Conservation (phyloP, 2,329 filamentous ascomycete species). For the Diaporthe vaccinii region DNA sequence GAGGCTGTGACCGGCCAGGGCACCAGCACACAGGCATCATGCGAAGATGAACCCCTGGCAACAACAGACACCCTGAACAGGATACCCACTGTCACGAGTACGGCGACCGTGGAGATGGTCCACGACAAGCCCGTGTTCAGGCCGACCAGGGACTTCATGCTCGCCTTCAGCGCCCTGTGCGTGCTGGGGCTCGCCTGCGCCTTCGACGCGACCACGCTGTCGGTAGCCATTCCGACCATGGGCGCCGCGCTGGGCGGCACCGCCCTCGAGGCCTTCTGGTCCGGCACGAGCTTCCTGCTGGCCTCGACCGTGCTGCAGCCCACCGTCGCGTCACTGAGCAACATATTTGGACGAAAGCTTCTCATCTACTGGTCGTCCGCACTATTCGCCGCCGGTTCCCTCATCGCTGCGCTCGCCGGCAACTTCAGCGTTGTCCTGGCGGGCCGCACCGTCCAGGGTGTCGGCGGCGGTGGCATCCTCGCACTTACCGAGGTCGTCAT, state of each 20-base stretch:
- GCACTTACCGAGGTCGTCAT: slow-evolving; percentile 60
- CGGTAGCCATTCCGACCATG: slow-evolving; percentile 70
- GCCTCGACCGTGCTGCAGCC: slow-evolving; percentile 74
- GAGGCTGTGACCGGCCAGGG: neutral
- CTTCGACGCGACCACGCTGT: slow-evolving; percentile 75
- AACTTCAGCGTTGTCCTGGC: slow-evolving; percentile 59
- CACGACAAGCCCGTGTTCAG: slow-evolving; percentile 48
- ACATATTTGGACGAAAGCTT: slow-evolving; percentile 53
- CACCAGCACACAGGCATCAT: neutral
- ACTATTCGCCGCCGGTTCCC: slow-evolving; percentile 57
- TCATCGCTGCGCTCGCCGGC: slow-evolving; percentile 55
- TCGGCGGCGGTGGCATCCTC: slow-evolving; percentile 65
- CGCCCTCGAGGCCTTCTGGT: slow-evolving; percentile 77
- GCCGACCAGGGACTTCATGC: slow-evolving; percentile 54
- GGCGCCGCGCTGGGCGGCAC: slow-evolving; percentile 64
- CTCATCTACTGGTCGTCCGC: slow-evolving; percentile 48
- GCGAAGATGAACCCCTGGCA: neutral
- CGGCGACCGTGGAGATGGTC: slow-evolving; percentile 41
- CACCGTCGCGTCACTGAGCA: slow-evolving; percentile 53
- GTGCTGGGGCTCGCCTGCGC: slow-evolving; percentile 73
- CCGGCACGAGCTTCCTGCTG: slow-evolving; percentile 78
- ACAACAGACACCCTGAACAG: neutral
- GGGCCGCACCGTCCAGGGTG: slow-evolving; percentile 65
- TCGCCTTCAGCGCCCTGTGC: slow-evolving; percentile 65
- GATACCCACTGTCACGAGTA: slow-evolving; percentile 10